Percentiles rank a stretch among this genome's conserved stretches.
phyloP scores from a whole-genome alignment of 2,329 filamentous ascomycete genomes.

The Bertia moriformis region DNA sequence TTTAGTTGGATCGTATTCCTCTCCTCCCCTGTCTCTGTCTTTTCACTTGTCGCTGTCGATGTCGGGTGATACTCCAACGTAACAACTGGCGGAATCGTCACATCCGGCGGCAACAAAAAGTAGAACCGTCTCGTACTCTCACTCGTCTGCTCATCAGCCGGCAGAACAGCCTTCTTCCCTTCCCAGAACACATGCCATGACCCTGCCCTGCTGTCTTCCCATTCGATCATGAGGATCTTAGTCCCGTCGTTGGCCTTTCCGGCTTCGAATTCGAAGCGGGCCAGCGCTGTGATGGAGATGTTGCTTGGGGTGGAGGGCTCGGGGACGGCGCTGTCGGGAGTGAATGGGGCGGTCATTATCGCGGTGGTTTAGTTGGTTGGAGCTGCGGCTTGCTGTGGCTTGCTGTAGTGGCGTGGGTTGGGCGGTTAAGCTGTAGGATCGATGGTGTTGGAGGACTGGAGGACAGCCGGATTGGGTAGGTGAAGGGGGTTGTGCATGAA shows the following conservation, averaged over 20 bases:
- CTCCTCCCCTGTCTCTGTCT: conserved; percentile 18
- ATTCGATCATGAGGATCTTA: conserved; percentile 87
- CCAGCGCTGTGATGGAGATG: neutral
- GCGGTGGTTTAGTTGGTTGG: no score
- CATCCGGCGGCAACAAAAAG: conserved; percentile 64
- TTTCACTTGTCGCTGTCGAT: conserved; percentile 17
- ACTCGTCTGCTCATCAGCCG: conserved; percentile 39
- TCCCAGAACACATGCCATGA: conserved; percentile 72
- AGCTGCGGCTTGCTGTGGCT: neutral
- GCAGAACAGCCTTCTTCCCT: conserved; percentile 60
- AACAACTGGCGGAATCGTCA: conserved; percentile 57
- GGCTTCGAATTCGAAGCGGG: neutral
- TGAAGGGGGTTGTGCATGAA: neutral
- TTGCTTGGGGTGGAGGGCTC: neutral
- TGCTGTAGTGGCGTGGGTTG: neutral
- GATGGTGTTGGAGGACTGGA: no score
- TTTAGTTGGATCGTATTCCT: conserved; percentile 39
- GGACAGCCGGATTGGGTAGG: neutral
- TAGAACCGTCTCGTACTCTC: conserved; percentile 52
- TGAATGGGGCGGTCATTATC: neutral
- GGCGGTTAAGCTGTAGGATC: no score
- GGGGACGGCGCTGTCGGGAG: neutral
- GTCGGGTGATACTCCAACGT: conserved; percentile 18
- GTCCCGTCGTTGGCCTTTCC: neutral
- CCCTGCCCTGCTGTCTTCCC: conserved; percentile 35